Base-by-base conservation (phyloP, 1,284 basidiomycete species). In the Schizophyllum commune region DNA sequence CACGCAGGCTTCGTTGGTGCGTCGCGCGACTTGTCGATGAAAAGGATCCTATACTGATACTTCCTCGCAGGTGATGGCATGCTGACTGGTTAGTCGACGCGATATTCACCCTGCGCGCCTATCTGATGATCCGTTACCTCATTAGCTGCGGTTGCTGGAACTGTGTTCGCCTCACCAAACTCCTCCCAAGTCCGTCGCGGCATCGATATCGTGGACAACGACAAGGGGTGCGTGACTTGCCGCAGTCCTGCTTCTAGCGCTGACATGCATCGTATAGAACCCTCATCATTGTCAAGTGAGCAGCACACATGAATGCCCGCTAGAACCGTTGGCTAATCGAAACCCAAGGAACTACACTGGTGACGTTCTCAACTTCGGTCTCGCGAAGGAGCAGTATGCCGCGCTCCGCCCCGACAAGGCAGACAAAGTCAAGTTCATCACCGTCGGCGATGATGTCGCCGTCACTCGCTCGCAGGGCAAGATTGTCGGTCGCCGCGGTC, bases 371-470 rank as follows among this genome's bases (percentile, higher is more conserved):
- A 94, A 96, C 71, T 97, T 98, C 69, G 94, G 95, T 54, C 82
- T 98, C 6, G 94, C 94, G 3, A 92, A 88, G 65, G 95, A 98
- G 71, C 88, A 92, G 64, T 88, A 88, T 68, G 83, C 88, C 1
- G 87, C 91, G 0, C 75, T 80, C 39, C 83, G 92, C 64, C 85
- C 89, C 0, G 80, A 83, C 21, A 88, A 85, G 67, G 79, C 84
- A 0, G 78, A 87, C 57, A 78, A 80, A 33, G 83, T 95, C 67
- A 88, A 85, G 67, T 91, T 97, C 64, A 77, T 96, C 52, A 82
- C 95, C 62, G 94, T 97, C 11, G 92, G 89, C 7, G 95, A 98
- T 72, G 95, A 98, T 72, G 92, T 96, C 15, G 87, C 93, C 1
- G 94, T 98, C 15, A 89, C 91, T 2, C 82, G 80, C 65, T 82